phyloP scores from a whole-genome alignment of 2,329 filamentous ascomycete genomes.

The Zasmidium angulare region DNA sequence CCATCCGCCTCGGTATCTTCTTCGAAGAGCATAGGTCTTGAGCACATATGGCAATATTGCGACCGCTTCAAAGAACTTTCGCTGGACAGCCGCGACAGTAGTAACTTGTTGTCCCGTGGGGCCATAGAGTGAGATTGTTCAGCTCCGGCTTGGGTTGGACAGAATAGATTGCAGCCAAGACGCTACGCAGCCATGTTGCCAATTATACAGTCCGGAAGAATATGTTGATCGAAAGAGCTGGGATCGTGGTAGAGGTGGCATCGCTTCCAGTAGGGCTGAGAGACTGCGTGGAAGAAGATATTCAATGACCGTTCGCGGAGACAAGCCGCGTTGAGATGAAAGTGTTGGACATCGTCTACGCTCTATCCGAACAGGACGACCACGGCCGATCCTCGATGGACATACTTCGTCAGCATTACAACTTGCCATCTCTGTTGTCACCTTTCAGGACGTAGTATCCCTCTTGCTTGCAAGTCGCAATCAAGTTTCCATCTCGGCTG shows the following conservation, averaged over 20 bases:
- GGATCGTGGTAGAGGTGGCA: neutral
- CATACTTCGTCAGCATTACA: neutral
- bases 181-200: neutral
- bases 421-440: conserved; percentile 6
- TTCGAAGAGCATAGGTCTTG: too few species aligned
- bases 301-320: neutral
- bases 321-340: too few species aligned
- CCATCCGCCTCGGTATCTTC: too few species aligned
- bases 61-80: too few species aligned
- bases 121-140: neutral
- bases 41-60: too few species aligned
- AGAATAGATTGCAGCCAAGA: neutral
- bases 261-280: neutral
- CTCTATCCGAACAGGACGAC: too few species aligned
- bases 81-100: too few species aligned
- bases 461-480: conserved; percentile 77
- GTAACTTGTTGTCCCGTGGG: neutral
- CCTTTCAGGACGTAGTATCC: conserved; percentile 35
- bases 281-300: neutral
- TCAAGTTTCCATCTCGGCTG: conserved; percentile 64
- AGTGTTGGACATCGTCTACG: too few species aligned
- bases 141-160: neutral
- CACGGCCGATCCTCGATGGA: neutral
- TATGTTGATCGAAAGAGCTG: neutral
- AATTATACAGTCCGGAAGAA: neutral